Evolutionary conservation across 225 moss, liverwort and hornwort species (phyloP), one percentile per base, ranked within the genome.

Genomic region (Bryoerythrophyllum caledonicum): DNA sequence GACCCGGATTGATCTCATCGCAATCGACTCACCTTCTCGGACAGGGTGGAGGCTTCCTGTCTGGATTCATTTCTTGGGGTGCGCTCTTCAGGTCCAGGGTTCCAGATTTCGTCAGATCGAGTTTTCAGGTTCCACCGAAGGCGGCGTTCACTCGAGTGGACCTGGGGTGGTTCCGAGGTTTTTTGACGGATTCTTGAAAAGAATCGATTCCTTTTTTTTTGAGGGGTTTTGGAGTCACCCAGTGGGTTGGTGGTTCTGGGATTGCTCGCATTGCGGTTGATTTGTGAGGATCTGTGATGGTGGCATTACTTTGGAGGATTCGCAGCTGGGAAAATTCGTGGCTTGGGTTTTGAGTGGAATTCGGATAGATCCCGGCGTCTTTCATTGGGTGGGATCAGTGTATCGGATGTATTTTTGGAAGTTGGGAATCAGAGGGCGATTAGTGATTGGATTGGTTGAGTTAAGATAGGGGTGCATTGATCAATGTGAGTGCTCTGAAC

Each of bases 281-380:
- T 21, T 58, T 68, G 11, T 32, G 5, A 28, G 57, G 30, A 66
- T 75, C 26, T 62, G 63, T 44, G 15, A 53, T 56, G 44, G 26
- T 75, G 62, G 19, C 63, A 28, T 77, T 60, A 54, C 28, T 28
- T 15, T 8, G n/a, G n/a, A 52, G 40, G 17, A 15, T 17, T n/a
- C 54, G 32, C 34, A 77, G 73, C 72, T 81, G 41, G 26, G 2
- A 15, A 10, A 41, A 60, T 13, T 67, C 28, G 49, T 57, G 28
- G 23, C 20, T 63, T 68, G 27, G 35, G 69, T 27, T 32, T 49
- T 41, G 15, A 73, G 72, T 57, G 21, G 43, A 49, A 61, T 77
- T 48, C 21, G 26, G 67, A 68, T 24, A 44, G 67, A 35, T 53
- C 67, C 67, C 11, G 26, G 6, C 17, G 9, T 19, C 40, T 41